Evolutionary conservation across 83 land plant species (phyloP), one percentile per base, ranked within the genome.

Genomic region (Diphasiastrum complanatum): DNA sequence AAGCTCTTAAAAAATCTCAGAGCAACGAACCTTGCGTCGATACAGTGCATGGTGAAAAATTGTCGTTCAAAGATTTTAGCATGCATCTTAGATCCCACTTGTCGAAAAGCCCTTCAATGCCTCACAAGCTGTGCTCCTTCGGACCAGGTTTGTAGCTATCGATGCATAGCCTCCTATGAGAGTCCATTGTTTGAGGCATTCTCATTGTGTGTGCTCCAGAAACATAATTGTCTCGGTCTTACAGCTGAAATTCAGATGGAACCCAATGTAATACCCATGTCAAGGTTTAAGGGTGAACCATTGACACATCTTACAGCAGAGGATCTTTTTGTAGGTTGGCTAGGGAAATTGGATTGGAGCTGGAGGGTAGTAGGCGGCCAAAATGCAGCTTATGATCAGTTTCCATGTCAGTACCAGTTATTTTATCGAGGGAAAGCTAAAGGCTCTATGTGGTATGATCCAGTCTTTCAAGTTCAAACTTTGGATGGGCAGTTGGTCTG

Each of bases 341-440:
- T 88, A 64, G 97, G 91, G 22, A 63, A 72, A 29, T 52, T 89
- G 26, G 78, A 88, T 20, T 92, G 84, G 77, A 92, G 98, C 59
- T 92, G 98, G 98, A 74, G 95, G 43, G 96, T 92, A 5, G 86
- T 81, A 5, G 91, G 88, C 0, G 98, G 98, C 8, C 98, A 89
- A 57, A 92, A 92, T 69, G 97, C 96, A 3, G 98, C 98, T 10
- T 92, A 92, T 72, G 98, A 92, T 60, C 91, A 92, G 33, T 92
- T 92, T 52, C 91, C 98, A 29, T 85, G 85, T 24, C 98, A 92
- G 69, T 88, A 77, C 55, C 98, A 92, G 64, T 63, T 92, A 30
- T 92, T 85, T 40, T 92, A 88, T 58, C 67, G 96, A 46, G 98
- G 98, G 25, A 83, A 83, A 61, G 91, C 91, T 1, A 79, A 61